Conservation (phyloP, 2,329 filamentous ascomycete genomes). For the Pseudogymnoascus sp. region DNA sequence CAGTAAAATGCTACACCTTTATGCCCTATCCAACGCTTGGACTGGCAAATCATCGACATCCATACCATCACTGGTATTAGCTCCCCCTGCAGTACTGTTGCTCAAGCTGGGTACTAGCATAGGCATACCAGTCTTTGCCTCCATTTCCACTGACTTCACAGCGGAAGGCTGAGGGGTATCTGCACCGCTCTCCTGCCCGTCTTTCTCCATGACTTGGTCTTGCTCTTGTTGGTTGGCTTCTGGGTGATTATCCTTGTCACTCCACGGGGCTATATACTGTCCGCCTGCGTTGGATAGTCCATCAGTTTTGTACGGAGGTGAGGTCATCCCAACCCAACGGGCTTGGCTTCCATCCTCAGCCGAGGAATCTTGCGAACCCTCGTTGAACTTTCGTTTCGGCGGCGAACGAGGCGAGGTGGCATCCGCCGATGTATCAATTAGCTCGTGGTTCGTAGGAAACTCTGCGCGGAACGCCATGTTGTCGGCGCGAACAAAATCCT, state of each 20-base stretch:
- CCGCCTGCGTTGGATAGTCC: background rate
- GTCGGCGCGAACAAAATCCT: constrained; percentile 43
- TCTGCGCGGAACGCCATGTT: constrained; percentile 46
- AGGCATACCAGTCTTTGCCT: background rate
- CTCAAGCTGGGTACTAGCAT: background rate
- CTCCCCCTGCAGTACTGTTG: background rate
- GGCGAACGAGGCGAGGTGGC: background rate
- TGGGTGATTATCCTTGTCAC: background rate
- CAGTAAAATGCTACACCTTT: background rate
- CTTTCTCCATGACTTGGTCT: background rate
- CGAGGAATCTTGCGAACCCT: background rate
- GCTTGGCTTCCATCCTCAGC: background rate
- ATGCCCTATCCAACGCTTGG: background rate
- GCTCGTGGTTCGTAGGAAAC: constrained; percentile 23
- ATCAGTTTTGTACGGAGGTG: background rate
- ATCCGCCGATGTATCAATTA: background rate
- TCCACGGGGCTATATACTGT: background rate
- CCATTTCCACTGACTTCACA: background rate
- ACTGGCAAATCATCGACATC: background rate
- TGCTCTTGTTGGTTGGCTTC: background rate
- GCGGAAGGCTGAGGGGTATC: background rate
- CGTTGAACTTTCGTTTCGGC: constrained; percentile 8
- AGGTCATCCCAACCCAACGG: background rate
- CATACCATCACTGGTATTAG: background rate
- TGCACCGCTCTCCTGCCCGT: background rate